Evolutionary conservation across 2,329 filamentous ascomycete species (phyloP).

Genomic region (Microsporum canis): DNA sequence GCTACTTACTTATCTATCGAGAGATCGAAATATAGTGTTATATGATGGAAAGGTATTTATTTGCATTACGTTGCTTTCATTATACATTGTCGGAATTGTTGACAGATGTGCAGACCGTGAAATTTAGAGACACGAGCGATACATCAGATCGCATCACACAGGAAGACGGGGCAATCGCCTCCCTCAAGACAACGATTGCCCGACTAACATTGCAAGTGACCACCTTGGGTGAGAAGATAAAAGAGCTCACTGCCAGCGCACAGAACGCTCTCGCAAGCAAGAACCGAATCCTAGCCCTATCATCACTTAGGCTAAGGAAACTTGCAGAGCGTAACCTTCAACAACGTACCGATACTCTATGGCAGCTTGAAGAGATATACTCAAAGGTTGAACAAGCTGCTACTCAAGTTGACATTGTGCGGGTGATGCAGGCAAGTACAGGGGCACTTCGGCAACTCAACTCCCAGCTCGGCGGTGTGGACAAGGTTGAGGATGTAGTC

Average conservation of each 20-base stretch:
- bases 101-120: slow-evolving; percentile 51
- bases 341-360: slow-evolving; percentile 59
- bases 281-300: slow-evolving; percentile 63
- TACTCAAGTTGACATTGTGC: slow-evolving; percentile 72
- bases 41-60: slow-evolving; percentile 37
- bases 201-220: slow-evolving; percentile 57
- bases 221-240: slow-evolving; percentile 47
- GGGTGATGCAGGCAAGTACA: slow-evolving; percentile 68
- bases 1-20: slow-evolving; percentile 56
- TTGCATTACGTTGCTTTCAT: background rate
- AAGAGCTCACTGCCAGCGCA: slow-evolving; percentile 44
- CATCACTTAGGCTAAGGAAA: slow-evolving; percentile 72
- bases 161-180: slow-evolving; percentile 72
- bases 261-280: slow-evolving; percentile 60
- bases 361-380: slow-evolving; percentile 73
- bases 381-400: slow-evolving; percentile 73
- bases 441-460: slow-evolving; percentile 63
- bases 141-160: slow-evolving; percentile 49
- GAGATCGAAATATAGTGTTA: slow-evolving; percentile 49
- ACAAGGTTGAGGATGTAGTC: slow-evolving; percentile 64
- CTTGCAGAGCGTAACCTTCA: slow-evolving; percentile 62
- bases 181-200: slow-evolving; percentile 60
- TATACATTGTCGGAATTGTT: slow-evolving; percentile 6
- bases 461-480: slow-evolving; percentile 61
- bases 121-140: slow-evolving; percentile 52